A percentile compares a stretch with the other conserved stretches of the same genome.
These are phyloP conservation scores for Gossypium aridum DNA, from an alignment of 441 rosid genomes.

Conservation along the genomic window DNA sequence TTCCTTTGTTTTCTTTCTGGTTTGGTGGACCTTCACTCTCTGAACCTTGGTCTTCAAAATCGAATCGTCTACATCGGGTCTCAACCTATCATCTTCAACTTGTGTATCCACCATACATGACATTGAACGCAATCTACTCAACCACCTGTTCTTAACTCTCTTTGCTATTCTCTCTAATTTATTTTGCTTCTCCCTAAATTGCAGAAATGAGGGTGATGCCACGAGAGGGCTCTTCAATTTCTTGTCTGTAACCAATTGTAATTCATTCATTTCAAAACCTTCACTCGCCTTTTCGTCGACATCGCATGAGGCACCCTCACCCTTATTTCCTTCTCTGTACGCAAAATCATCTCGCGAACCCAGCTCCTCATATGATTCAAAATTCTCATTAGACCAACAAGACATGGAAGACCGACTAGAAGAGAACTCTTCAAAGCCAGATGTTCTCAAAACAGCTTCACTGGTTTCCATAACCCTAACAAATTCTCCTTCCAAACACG, in stretches of 20 bases:
- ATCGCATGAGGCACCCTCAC: conserved; percentile 18
- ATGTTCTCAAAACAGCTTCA: conserved; percentile 41
- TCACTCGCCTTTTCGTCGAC: conserved; percentile 29
- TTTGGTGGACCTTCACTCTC: conserved; percentile 57
- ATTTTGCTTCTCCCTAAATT: conserved; percentile 17
- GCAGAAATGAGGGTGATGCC: conserved; percentile 35
- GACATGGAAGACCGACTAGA: conserved; percentile 31
- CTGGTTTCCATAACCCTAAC: conserved; percentile 36
- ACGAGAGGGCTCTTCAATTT: conserved; percentile 32
- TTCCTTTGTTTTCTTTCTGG: conserved; percentile 45
- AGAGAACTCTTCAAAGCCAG: conserved; percentile 28
- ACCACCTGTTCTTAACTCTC: conserved; percentile 60
- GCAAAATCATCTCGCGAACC: conserved; percentile 20
- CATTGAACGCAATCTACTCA: conserved; percentile 44
- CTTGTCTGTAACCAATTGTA: conserved; percentile 19
- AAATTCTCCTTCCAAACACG: conserved; percentile 22
- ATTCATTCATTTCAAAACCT: conserved; percentile 19
- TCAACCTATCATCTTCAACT: conserved; percentile 26
- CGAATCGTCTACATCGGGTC: conserved; percentile 15
- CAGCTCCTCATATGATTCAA: conserved; percentile 30
- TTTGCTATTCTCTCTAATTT: conserved; percentile 22
- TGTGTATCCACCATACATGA: conserved; percentile 45
- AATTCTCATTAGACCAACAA: conserved; percentile 28
- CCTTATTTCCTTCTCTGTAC: conserved; percentile 32
- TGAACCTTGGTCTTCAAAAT: conserved; percentile 29